Evolutionary conservation across 495 filamentous ascomycete species (phyloP).

Genomic region (Hypoxylon lienhwacheense): DNA sequence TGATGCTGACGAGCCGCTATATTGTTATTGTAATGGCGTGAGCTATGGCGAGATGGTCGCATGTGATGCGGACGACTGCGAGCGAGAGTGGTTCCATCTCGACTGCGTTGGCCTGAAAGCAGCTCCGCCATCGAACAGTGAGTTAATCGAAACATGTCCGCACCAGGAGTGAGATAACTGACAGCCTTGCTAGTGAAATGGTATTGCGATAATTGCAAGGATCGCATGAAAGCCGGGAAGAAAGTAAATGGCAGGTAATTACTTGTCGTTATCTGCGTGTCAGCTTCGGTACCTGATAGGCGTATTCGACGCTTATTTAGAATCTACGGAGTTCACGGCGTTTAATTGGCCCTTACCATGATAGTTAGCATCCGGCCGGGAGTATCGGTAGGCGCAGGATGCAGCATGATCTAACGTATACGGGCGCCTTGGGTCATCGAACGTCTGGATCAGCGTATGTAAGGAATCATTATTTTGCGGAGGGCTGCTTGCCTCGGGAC

Average conservation of each 20-base stretch:
- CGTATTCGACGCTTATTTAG: constrained; percentile 13
- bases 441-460: constrained; percentile 8
- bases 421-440: constrained; percentile 22
- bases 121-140: constrained; percentile 81
- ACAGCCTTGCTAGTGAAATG: constrained; percentile 68
- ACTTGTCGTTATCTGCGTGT: background rate
- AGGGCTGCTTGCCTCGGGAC: constrained; percentile 1
- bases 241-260: constrained; percentile 43
- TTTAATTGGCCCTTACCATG: constrained; percentile 17
- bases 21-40: constrained; percentile 91
- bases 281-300: constrained; percentile 2
- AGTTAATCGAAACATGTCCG: constrained; percentile 41
- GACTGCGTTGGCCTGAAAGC: constrained; percentile 86
- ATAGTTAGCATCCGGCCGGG: constrained; percentile 14
- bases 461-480: constrained; percentile 13
- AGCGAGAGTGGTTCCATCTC: constrained; percentile 94
- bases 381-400: constrained; percentile 4
- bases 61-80: constrained; percentile 88
- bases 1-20: constrained; percentile 79
- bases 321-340: constrained; percentile 26
- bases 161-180: constrained; percentile 11
- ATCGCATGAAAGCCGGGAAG: constrained; percentile 59
- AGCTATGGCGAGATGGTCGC: constrained; percentile 98
- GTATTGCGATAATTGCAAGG: constrained; percentile 87
- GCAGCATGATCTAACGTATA: constrained; percentile 21